Base-by-base conservation (phyloP, 352 stramenopile species). In the Pythium grandisporangium region DNA sequence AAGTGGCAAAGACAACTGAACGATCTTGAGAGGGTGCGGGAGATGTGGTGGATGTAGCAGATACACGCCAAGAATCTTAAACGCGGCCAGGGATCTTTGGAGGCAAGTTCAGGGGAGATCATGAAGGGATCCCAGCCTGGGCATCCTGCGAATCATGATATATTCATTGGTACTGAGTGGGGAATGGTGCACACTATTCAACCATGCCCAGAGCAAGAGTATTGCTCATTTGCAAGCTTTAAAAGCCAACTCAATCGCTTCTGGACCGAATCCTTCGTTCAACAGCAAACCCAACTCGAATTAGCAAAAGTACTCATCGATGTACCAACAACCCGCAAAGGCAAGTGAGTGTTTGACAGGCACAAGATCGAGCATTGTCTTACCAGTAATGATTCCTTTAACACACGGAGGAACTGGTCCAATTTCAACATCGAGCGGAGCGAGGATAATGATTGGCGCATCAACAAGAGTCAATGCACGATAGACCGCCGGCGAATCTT, bases 311-410 rank as follows among this genome's bases (percentile, higher is more conserved):
- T 14, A 32, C 14, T 8, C 27, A 14, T 32, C 8, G 27, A 32
- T 32, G 27, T 14, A 32, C 14, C 27, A 32, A 32, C 14, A 14
- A 32, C 10, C 27, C 27, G 14, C n/a, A n/a, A n/a, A n/a, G n/a
- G n/a, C n/a, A n/a, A n/a, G n/a, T n/a, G n/a, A n/a, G n/a, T n/a
- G n/a, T n/a, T n/a, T n/a, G n/a, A n/a, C n/a, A 4, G n/a, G 14
- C 14, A 40, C 4, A n/a, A 13, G n/a, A 10, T 25, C 17, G 20
- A 36, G 11, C 6, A 26, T 17, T 5, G 6, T 33, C 48, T 16
- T 17, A 73, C 65, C 65, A 21, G 55, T 56, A 20, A 77, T 37
- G 23, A 77, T 53, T 20, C 62, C 57, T 5, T 58, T 47, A 16
- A 74, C 56, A 19, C 37, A 63, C 24, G 48, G 20, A 19, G 66